Percentiles rank a stretch among this genome's conserved stretches.
These are phyloP conservation scores for Naegleria fowleri DNA, from an alignment of 208 protist species.

Conservation along the genomic window DNA sequence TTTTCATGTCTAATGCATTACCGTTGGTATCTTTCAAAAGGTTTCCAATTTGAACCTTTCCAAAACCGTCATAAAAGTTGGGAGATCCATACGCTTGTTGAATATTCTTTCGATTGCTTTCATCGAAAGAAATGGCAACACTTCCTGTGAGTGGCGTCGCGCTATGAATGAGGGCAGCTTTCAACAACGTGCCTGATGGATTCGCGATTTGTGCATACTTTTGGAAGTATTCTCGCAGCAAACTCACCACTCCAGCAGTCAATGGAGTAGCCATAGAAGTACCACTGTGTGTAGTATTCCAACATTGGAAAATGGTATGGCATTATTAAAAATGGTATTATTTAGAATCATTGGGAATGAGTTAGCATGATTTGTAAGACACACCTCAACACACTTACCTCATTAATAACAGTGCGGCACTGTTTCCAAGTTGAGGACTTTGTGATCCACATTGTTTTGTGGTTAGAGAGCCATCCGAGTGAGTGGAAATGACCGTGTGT, in stretches of 20 bases:
- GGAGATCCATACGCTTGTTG: neutral
- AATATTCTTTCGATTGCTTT: neutral
- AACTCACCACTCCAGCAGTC: neutral
- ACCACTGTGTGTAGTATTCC: too few species aligned
- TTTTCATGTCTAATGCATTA: neutral
- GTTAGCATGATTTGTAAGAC: too few species aligned
- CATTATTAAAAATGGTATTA: too few species aligned
- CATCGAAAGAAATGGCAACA: neutral
- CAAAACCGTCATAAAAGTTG: neutral
- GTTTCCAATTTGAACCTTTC: neutral
- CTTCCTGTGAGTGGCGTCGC: neutral
- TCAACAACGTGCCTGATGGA: neutral
- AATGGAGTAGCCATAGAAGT: slow-evolving; percentile 3
- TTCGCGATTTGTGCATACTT: neutral
- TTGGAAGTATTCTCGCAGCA: slow-evolving; percentile 17
- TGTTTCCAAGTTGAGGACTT: neutral
- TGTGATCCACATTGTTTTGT: neutral
- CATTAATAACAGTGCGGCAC: neutral
- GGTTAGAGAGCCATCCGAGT: neutral
- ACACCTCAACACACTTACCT: too few species aligned
- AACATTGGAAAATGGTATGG: too few species aligned
- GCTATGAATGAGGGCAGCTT: neutral
- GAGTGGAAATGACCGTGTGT: neutral
- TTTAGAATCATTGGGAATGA: too few species aligned
- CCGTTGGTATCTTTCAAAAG: neutral